These are phyloP conservation scores for Royoungia palumana DNA, from an alignment of 768 basidiomycete genomes.

Conservation along the genomic window DNA sequence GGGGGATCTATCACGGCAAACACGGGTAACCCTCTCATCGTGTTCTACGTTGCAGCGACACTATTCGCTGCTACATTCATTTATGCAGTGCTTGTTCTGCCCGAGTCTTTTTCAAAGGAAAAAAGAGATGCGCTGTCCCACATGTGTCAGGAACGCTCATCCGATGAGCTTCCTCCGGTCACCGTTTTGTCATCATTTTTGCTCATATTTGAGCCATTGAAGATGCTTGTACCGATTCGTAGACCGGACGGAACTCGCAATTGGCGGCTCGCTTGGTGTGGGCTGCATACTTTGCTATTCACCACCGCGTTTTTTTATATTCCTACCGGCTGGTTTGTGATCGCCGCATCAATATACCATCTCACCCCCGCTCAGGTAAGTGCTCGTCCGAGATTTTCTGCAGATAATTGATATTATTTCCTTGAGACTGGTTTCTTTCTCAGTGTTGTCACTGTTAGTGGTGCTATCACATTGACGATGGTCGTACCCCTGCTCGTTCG, in stretches of 20 bases:
- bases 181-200: not conserved
- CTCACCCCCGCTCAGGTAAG: constrained; percentile 29
- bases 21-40: constrained; percentile 19
- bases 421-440: constrained; percentile 29
- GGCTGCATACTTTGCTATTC: constrained; percentile 24
- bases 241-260: constrained; percentile 19
- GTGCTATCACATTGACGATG: constrained; percentile 16
- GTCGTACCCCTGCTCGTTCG: constrained; percentile 23
- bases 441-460: constrained; percentile 13
- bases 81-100: constrained; percentile 24
- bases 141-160: not conserved
- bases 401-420: not conserved
- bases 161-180: not conserved
- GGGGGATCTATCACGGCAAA: constrained; percentile 31
- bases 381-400: not conserved
- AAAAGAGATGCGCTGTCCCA: constrained; percentile 17
- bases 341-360: constrained; percentile 24
- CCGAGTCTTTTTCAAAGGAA: constrained; percentile 30
- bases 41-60: constrained; percentile 18
- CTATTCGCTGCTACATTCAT: constrained; percentile 17
- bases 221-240: constrained; percentile 18
- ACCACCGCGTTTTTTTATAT: constrained; percentile 14
- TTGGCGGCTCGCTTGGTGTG: constrained; percentile 32
- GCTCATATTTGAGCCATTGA: constrained; percentile 23
- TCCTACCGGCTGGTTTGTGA: constrained; percentile 16